Conservation (phyloP, 2,329 filamentous ascomycete species). For the Colletotrichum noveboracense region DNA sequence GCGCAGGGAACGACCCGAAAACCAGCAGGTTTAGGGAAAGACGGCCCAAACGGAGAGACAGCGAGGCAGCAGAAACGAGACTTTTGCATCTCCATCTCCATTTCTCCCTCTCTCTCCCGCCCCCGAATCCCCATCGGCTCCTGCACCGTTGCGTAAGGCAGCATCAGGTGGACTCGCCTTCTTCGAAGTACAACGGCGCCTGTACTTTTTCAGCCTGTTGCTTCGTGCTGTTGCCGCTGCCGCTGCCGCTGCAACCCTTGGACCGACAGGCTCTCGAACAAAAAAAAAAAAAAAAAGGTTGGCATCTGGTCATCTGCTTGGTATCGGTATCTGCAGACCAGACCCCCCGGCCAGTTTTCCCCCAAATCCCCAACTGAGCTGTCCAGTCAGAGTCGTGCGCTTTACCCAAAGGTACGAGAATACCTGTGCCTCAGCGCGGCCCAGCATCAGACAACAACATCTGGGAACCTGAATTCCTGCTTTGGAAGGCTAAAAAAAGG, state of each 20-base stretch:
- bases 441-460: background rate
- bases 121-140: background rate
- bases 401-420: conserved; percentile 2
- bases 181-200: background rate
- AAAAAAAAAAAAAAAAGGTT: background rate
- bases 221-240: background rate
- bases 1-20: background rate
- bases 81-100: background rate
- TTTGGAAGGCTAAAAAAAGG: background rate
- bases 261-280: background rate
- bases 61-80: background rate
- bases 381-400: background rate
- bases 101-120: background rate
- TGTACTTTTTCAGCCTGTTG: background rate
- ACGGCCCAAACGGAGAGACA: background rate
- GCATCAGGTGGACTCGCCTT: background rate
- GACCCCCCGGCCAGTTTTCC: background rate
- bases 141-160: conserved; percentile 6
- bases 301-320: conserved; percentile 15
- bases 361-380: background rate
- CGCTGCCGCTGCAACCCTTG: conserved; percentile 1
- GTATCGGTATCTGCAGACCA: conserved; percentile 4
- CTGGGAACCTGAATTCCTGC: background rate
- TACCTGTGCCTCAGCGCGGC: background rate
- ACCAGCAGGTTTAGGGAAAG: background rate